Percentiles rank a stretch among this genome's conserved stretches.
phyloP scores from a whole-genome alignment of 345 rosid genomes.

The Orychophragmus violaceus region DNA sequence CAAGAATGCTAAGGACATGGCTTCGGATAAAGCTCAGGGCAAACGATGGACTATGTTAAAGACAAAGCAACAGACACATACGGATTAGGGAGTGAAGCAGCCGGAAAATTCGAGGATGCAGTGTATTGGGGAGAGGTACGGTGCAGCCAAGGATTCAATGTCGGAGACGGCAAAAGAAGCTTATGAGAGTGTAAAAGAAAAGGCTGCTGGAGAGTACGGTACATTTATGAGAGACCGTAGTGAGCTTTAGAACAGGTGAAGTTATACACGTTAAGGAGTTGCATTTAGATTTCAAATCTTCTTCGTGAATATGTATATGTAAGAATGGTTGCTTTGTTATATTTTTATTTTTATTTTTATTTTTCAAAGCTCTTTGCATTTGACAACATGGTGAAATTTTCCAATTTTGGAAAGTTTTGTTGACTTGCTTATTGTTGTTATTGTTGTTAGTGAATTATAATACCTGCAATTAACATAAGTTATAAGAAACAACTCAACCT shows the following conservation, averaged over 20 bases:
- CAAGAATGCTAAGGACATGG: no score
- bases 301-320: not conserved
- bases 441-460: no score
- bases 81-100: slow-evolving; percentile 19
- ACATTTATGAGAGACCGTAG: slow-evolving; percentile 10
- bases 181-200: no score
- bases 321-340: slow-evolving; percentile 15
- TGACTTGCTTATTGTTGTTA: no score
- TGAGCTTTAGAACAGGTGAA: slow-evolving; percentile 12
- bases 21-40: slow-evolving; percentile 13
- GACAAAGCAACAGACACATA: slow-evolving; percentile 8
- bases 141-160: slow-evolving; percentile 31
- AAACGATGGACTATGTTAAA: slow-evolving; percentile 21
- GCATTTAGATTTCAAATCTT: not conserved
- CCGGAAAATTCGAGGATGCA: no score
- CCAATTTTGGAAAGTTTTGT: no score
- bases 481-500: no score
- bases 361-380: no score
- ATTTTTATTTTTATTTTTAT: no score
- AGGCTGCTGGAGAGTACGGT: slow-evolving; percentile 40
- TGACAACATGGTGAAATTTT: no score
- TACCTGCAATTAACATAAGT: no score
- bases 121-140: slow-evolving; percentile 32
- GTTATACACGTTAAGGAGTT: not conserved
- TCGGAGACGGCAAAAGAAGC: slow-evolving; percentile 29